Conservation (phyloP, 345 rosid genomes). For the Eucalyptus paniculata region DNA sequence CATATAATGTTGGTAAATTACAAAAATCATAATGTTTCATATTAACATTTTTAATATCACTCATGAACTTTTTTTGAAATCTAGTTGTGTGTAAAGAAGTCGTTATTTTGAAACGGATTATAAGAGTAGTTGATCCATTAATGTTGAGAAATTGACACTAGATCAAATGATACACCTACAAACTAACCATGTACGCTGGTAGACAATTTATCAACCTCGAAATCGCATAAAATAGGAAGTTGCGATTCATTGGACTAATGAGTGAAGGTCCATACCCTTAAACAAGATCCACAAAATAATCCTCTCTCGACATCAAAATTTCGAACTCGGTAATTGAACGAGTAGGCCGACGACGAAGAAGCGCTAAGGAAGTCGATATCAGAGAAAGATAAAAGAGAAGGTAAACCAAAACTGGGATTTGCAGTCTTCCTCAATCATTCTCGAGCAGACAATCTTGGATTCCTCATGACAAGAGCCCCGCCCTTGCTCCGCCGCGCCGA, state of each 20-base stretch:
- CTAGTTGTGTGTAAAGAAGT: neutral
- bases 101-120: neutral
- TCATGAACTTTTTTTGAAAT: neutral
- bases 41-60: neutral
- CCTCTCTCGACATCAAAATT: neutral
- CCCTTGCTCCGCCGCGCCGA: neutral
- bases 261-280: neutral
- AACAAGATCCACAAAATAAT: neutral
- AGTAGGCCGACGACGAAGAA: neutral
- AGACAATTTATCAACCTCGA: neutral
- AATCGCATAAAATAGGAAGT: neutral
- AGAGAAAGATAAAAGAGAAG: rapidly evolving
- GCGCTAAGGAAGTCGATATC: neutral
- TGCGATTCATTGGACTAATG: neutral
- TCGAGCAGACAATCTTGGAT: neutral
- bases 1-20: neutral
- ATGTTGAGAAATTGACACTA: neutral
- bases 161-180: neutral
- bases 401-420: neutral
- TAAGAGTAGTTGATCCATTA: neutral
- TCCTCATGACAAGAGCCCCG: neutral
- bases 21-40: neutral
- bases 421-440: neutral
- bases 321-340: neutral
- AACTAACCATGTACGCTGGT: neutral